phyloP scores from a whole-genome alignment of 2,329 filamentous ascomycete species.

The Xylariaceae sp. region DNA sequence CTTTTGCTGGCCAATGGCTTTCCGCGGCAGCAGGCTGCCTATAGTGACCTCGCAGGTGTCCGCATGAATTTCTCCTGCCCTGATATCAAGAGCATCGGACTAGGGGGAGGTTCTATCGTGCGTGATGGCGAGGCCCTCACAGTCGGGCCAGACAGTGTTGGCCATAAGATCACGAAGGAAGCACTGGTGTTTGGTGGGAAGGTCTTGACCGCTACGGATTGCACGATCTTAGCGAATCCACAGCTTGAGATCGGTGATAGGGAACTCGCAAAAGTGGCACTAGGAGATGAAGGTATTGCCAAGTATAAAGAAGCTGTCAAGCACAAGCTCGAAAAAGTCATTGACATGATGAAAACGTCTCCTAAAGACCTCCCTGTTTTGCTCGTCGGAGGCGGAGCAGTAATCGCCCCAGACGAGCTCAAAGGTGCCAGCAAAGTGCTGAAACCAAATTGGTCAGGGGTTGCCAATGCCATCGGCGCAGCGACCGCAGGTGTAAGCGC shows the following conservation, averaged over 20 bases:
- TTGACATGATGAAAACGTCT: constrained; percentile 61
- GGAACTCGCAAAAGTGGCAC: constrained; percentile 13
- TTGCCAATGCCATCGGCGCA: constrained; percentile 63
- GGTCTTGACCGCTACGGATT: constrained; percentile 56
- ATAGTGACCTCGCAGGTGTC: constrained; percentile 58
- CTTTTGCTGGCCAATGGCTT: constrained; percentile 58
- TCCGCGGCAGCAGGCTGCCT: constrained; percentile 58
- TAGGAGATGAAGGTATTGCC: constrained; percentile 19
- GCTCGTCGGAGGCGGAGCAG: constrained; percentile 59
- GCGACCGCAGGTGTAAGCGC: constrained; percentile 58
- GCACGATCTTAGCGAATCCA: constrained; percentile 33
- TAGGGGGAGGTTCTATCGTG: constrained; percentile 56
- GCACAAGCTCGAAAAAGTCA: constrained; percentile 29
- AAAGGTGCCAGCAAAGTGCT: constrained; percentile 52
- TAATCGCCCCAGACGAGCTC: constrained; percentile 51
- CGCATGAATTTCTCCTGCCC: constrained; percentile 57
- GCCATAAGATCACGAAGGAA: constrained; percentile 50
- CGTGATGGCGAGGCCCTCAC: constrained; percentile 35
- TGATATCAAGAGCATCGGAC: constrained; percentile 55
- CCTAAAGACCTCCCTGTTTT: constrained; percentile 54
- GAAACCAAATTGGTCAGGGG: constrained; percentile 52
- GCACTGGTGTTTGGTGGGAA: constrained; percentile 53
- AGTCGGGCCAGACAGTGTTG: constrained; percentile 60
- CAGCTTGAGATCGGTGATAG: constrained; percentile 38
- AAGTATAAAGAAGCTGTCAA: constrained; percentile 21